phyloP scores from a whole-genome alignment of 208 protist genomes.

The Kentomonas sorsogonicus region DNA sequence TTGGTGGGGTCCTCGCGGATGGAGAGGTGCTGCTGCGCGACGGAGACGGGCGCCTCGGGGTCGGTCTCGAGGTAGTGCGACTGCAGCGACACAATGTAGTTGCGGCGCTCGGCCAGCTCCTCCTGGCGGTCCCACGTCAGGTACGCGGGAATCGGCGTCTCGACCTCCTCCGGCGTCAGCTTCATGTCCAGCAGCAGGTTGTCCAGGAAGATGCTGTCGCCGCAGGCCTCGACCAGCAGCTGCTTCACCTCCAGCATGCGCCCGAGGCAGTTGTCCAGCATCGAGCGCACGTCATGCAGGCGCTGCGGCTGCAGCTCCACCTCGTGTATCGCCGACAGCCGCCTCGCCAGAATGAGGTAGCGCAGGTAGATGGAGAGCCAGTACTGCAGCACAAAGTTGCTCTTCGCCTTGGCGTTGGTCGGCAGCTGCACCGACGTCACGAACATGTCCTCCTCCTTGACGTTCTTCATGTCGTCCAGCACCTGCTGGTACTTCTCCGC shows the following conservation, averaged over 20 bases:
- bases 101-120: slow-evolving; percentile 58
- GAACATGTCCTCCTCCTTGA: slow-evolving; percentile 62
- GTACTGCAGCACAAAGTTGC: slow-evolving; percentile 62
- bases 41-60: slow-evolving; percentile 57
- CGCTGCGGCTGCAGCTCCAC: slow-evolving; percentile 93
- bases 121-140: slow-evolving; percentile 81
- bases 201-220: slow-evolving; percentile 84
- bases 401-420: slow-evolving; percentile 35
- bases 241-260: slow-evolving; percentile 92
- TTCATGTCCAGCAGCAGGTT: slow-evolving; percentile 91
- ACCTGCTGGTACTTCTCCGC: slow-evolving; percentile 76
- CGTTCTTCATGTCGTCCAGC: slow-evolving; percentile 54
- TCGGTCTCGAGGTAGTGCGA: slow-evolving; percentile 66
- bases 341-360: slow-evolving; percentile 82
- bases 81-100: slow-evolving; percentile 73
- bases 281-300: slow-evolving; percentile 77
- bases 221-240: slow-evolving; percentile 64
- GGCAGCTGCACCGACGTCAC: slow-evolving; percentile 33
- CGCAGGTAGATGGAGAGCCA: slow-evolving; percentile 88
- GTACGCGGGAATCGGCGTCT: slow-evolving; percentile 86
- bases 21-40: slow-evolving; percentile 17
- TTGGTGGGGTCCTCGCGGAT: slow-evolving; percentile 31
- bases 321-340: slow-evolving; percentile 84
- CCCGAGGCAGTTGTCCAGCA: slow-evolving; percentile 89
- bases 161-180: slow-evolving; percentile 72